Conservation (phyloP, 2,329 filamentous ascomycete species). For the Ascosphaera apis region DNA sequence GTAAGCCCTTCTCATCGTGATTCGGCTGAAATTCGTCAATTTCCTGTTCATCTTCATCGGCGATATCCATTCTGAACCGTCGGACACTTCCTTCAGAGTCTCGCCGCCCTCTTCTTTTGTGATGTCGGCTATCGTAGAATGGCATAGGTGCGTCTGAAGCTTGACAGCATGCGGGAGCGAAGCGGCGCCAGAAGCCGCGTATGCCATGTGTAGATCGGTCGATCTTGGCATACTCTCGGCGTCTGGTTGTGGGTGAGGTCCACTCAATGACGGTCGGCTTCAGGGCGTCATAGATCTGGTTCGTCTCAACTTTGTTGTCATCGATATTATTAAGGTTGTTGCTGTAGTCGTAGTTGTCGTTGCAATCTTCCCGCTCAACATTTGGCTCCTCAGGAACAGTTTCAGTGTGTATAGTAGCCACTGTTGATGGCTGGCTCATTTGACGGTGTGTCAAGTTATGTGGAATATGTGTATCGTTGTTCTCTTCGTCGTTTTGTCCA, state of each 20-base stretch:
- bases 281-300: neutral
- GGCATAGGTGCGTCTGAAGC: constrained; percentile 12
- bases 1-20: neutral
- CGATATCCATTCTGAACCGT: constrained; percentile 22
- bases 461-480: neutral
- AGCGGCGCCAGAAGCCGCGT: constrained; percentile 19
- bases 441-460: neutral
- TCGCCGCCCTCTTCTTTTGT: constrained; percentile 13
- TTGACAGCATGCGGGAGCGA: constrained; percentile 20
- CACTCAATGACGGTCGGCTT: constrained; percentile 22
- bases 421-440: neutral
- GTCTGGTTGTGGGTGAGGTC: constrained; percentile 22
- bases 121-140: constrained; percentile 16
- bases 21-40: neutral
- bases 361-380: neutral
- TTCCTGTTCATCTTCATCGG: constrained; percentile 12
- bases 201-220: constrained; percentile 20
- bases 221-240: constrained; percentile 31
- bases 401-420: no score
- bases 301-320: neutral
- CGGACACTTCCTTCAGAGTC: constrained; percentile 22
- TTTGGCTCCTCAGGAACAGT: no score
- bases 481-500: neutral
- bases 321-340: neutral
- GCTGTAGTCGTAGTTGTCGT: neutral